Base-by-base conservation (phyloP, 345 rosid genomes). In the Eucalyptus regnans region DNA sequence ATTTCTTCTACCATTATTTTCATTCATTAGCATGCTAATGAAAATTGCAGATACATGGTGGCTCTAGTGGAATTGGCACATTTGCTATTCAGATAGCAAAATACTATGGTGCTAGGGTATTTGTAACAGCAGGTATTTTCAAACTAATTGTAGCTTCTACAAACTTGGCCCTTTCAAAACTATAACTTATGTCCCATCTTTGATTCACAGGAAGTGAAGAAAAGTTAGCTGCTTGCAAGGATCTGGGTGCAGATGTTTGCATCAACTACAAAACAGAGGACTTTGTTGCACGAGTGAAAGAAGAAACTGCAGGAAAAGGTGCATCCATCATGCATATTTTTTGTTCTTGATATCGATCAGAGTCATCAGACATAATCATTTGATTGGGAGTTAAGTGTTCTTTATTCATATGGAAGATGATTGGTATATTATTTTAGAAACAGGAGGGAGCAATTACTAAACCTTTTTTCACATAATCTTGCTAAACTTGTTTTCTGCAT, bases 61-160 rank as follows among this genome's bases (percentile, higher is more conserved):
- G 99, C 66, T 96, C 99, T 43, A 97, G 98, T 91, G 99, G 99
- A 86, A 95, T 96, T 58, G 99, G 99, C 43, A 96, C 99, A 46
- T 96, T 95, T 90, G 99, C 97, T 37, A 94, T 97, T 92, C 98
- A 97, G 93, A 95, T 96, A 27, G 99, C 97, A 50, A 96, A 95
- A 91, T 89, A 90, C 90, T 90, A 62, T 87, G 99, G 99, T 88
- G 91, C 90, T 83, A 93, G 71, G 91, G 99, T 96, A 18, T 96
- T 97, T 56, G 94, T 95, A 89, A 96, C 99, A 31, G 99, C 99
- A 95, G 99, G 99, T 97, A 90, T 71, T 10, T 49, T 12, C 41
- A 17, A 50, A 46, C 87, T 76, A 14, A 12, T 50, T 12, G 29
- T 52, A 29, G 60, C 31, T 54, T 46, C n/a, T 23, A 5, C 50